These are phyloP conservation scores for Syzygium jambos DNA, from an alignment of 345 rosid genomes.

Conservation along the genomic window DNA sequence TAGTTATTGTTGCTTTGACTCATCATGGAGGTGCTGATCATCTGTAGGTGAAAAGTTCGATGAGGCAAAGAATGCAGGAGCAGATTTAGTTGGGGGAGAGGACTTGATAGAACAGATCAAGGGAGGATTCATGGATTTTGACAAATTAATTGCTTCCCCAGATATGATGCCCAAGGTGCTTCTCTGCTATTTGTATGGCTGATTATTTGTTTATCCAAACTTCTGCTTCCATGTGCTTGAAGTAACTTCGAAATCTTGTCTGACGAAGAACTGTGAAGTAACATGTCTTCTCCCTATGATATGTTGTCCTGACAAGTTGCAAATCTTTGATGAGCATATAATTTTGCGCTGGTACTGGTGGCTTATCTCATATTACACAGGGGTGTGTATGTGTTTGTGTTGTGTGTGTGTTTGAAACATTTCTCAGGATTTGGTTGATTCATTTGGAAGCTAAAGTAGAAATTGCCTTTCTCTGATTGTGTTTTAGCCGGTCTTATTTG, in stretches of 20 bases:
- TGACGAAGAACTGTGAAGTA: not conserved
- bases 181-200: conserved; percentile 1
- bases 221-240: not conserved
- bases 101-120: conserved; percentile 90
- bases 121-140: conserved; percentile 95
- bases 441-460: not conserved
- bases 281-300: not conserved
- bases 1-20: not conserved
- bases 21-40: not conserved
- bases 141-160: conserved; percentile 95
- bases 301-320: not conserved
- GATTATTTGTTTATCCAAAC: not conserved
- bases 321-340: not conserved
- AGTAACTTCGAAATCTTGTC: not conserved
- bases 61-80: conserved; percentile 98
- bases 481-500: not conserved
- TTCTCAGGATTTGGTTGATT: not conserved
- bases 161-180: conserved; percentile 99
- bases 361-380: not conserved
- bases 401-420: not conserved
- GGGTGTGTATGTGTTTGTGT: too few species aligned
- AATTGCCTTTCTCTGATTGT: not conserved
- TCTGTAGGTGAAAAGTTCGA: conserved; percentile 90
- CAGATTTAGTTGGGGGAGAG: conserved; percentile 95
- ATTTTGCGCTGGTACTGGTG: not conserved